Base-by-base conservation (phyloP, 2,329 filamentous ascomycete genomes). In the Cercospora zeae-maydis region DNA sequence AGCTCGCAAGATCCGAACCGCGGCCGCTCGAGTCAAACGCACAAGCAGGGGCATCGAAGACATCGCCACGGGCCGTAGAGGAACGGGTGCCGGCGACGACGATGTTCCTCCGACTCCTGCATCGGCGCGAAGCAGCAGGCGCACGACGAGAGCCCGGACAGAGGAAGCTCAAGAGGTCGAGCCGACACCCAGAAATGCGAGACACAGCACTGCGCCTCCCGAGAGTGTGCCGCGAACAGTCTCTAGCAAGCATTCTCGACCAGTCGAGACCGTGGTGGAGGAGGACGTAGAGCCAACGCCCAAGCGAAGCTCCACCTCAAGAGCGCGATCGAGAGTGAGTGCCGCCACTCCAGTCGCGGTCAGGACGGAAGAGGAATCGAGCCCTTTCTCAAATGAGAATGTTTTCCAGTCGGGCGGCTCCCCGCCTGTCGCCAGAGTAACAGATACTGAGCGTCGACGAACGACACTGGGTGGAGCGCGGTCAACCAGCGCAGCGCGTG, bases 321-420 rank as follows among this genome's bases (percentile, higher is more conserved):
- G 63, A 30, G 62, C 67, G 14, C 59, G 63, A 31, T 58, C 61
- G 14, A 59, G 58, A 45, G 58, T 58, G 13, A 70, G 63, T 42
- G 67, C 67, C 30, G 69, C 66, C 24, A 73, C 69, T 21, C 73
- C 68, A 4, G 54, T 61, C 31, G 66, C 62, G 13, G 66, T 64
- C 58, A 77, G 75, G 70, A 70, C 69, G n/a, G 66, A 72, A 27
- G 66, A 69, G 6, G 70, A 69, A 10, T 83, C 84, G 34, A 89
- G 83, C 71, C 88, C 90, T 33, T 98, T 98, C 76, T 92, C 89
- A 1, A 84, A 88, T 69, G 92, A 97, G 59, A 98, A 98, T 72
- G 93, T 93, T 0, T 98, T 98, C 74, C 93, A 98, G 75, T 67
- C 61, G 24, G 70, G 69, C 27, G 71, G 71, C 14, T 65, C 58